Conservation (phyloP, 2,329 filamentous ascomycete genomes). For the Colletotrichum coccodes region DNA sequence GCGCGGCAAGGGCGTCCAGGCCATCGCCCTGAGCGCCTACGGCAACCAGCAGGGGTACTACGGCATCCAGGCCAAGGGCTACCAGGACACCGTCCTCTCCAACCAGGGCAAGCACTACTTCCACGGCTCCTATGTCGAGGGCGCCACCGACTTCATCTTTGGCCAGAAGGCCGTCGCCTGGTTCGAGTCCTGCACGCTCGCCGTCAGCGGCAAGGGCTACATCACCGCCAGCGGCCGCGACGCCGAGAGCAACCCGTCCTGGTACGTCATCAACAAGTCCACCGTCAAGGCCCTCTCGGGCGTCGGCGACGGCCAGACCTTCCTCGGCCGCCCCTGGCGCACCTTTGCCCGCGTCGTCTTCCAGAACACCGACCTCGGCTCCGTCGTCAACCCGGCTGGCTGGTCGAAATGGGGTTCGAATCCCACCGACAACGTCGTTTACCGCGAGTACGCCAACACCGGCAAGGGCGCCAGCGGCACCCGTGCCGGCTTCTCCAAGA, state of each 20-base stretch:
- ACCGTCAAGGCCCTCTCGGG: conserved; percentile 49
- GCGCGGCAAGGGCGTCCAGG: conserved; percentile 58
- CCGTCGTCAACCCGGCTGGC: conserved; percentile 68
- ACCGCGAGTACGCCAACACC: conserved; percentile 68
- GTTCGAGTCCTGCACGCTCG: conserved; percentile 62
- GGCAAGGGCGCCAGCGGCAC: conserved; percentile 64
- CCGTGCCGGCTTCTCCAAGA: conserved; percentile 55
- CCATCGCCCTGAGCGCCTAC: conserved; percentile 63
- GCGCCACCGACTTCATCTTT: conserved; percentile 70
- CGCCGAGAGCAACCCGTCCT: conserved; percentile 47
- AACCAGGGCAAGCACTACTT: conserved; percentile 63
- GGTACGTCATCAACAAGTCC: conserved; percentile 58
- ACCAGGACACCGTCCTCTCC: conserved; percentile 65
- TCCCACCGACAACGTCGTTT: conserved; percentile 62
- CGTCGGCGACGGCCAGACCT: conserved; percentile 52
- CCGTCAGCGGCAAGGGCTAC: conserved; percentile 54
- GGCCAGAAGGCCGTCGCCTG: conserved; percentile 62
- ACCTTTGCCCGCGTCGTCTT: conserved; percentile 58
- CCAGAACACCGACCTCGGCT: conserved; percentile 58
- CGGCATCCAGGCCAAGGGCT: conserved; percentile 60
- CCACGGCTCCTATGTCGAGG: conserved; percentile 62
- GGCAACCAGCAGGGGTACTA: conserved; percentile 53
- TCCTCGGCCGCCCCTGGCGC: conserved; percentile 60
- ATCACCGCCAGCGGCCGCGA: conserved; percentile 56
- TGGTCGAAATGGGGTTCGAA: conserved; percentile 66